Evolutionary conservation across 2,329 filamentous ascomycete species (phyloP), one percentile per base, ranked within the genome.

Genomic region (Colletotrichum sp.): DNA sequence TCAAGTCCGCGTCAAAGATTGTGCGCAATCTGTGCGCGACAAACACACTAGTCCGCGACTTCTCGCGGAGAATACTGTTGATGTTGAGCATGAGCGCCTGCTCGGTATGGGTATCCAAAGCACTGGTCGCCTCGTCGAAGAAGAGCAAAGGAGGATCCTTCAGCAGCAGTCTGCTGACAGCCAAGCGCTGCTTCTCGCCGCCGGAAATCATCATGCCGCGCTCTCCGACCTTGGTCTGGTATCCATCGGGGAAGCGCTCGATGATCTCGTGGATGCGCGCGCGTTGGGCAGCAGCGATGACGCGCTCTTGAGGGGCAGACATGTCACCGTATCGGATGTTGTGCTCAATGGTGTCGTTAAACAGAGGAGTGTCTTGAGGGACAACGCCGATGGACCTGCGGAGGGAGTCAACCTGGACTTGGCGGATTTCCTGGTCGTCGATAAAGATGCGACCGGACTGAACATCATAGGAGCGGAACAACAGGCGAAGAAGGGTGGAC

Each of bases 161-260:
- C 74, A 98, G 89, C 2, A 98, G 90, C 52, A 98, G 84, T 59
- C 96, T 89, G 30, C 95, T 95, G 28, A 98, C 92, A 1, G 96
- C 96, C 13, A 98, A 87, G 5, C 96, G 92, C 85, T 98, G 96
- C 85, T 98, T 98, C 87, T 98, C 96, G 36, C 96, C 96, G 4
- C 95, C 96, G 1, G 95, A 98, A 60, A 98, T 98, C 96, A 98
- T 98, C 91, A 98, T 93, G 2, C 96, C 96, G 63, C 96, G 91
- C 87, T 98, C 96, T 69, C 96, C 96, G 30, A 99, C 97, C 85
- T 94, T 96, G 24, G 97, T 99, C 26, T 93, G 86, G 84, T 99
- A 98, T 18, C 95, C 95, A n/a, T 96, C 93, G 2, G 95, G 95
- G 83, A 98, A 93, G n/a, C 88, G 88, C 71, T 91, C 88, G 77